Base-by-base conservation (phyloP, 345 rosid species). In the Salix suchowensis region DNA sequence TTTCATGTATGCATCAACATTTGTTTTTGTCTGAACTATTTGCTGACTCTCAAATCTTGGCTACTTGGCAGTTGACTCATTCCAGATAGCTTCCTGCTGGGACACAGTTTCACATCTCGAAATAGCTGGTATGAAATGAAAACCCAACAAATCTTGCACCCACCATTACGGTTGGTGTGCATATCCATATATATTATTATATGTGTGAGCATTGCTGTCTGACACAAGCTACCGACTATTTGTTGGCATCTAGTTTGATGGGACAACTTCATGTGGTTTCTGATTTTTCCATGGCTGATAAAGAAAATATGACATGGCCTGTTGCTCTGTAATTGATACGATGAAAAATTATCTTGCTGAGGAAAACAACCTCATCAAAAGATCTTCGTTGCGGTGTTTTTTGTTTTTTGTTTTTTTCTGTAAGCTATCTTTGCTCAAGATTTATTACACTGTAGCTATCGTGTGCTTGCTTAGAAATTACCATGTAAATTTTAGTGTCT, bases 41-140 rank as follows among this genome's bases (percentile, higher is more conserved):
- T 9, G 1, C 12, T n/a, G 28, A 28, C 4, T 3, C 5, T 0
- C 13, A n/a, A 55, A n/a, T 4, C 7, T 55, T 55, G 62, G 62
- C 28, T 58, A 58, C 28, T 58, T 3, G 62, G 64, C 64, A 9
- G 64, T 68, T 84, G 73, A 69, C 18, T 74, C 67, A 79, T 73
- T 77, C 88, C 94, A 97, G 98, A 67, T 85, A 90, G 80, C 94
- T 94, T 75, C 99, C 98, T 83, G 97, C 97, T 6, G 99, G 99
- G 82, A 91, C 99, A 61, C 98, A 96, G 83, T 96, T 94, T 85
- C 97, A 94, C 84, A 92, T 82, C 89, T 98, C 81, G 99, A 97
- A 78, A 92, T 97, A 54, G 94, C 99, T 83, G 97, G 97, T 69
- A 96, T 94, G 97, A 96, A 91, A 83, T 97, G 44, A 96, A 83